Base-by-base conservation (phyloP, 352 stramenopile genomes). In the Hyaloperonospora brassicae region DNA sequence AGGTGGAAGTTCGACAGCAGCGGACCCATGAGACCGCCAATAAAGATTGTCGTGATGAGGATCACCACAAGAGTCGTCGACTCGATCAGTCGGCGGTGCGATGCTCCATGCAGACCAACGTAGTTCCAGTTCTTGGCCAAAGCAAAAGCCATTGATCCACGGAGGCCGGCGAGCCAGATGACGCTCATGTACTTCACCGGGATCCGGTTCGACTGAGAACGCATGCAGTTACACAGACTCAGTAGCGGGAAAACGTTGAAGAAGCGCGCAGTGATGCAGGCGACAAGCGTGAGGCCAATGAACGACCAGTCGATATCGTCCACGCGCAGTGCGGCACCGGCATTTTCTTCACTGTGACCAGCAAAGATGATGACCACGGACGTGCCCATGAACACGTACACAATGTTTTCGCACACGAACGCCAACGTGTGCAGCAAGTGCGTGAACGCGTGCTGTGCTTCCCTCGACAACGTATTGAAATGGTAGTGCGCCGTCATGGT, bases 141-240 rank as follows among this genome's bases (percentile, higher is more conserved):
- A 22, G 89, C 87, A 56, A 97, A 98, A 12, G 91, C 84, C 46
- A 98, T 95, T 12, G 93, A 96, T 34, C 93, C 93, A 25, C 93
- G 85, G 40, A 98, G 70, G 30, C 93, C 93, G 10, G 88, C 84
- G 50, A 97, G 94, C 87, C 88, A 98, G 45, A 98, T 91, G 24
- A 87, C 79, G 17, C 72, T 73, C 83, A 93, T 93, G 52, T 65
- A 86, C 59, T 77, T 84, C 24, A 77, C 53, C 1, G 78, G 66
- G 57, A 93, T 91, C n/a, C 70, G 64, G 44, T 89, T 79, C 0
- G 61, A 50, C 0, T 49, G 38, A 22, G 73, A 72, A 1, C 83
- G 78, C 24, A 72, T 72, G 59, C 73, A 84, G 55, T 93, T 93
- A 24, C 76, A 89, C 21, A 91, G 47, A 14, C 75, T 76, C 5